Evolutionary conservation across 2,329 filamentous ascomycete species (phyloP).

Genomic region (Elsinoe necatrix): DNA sequence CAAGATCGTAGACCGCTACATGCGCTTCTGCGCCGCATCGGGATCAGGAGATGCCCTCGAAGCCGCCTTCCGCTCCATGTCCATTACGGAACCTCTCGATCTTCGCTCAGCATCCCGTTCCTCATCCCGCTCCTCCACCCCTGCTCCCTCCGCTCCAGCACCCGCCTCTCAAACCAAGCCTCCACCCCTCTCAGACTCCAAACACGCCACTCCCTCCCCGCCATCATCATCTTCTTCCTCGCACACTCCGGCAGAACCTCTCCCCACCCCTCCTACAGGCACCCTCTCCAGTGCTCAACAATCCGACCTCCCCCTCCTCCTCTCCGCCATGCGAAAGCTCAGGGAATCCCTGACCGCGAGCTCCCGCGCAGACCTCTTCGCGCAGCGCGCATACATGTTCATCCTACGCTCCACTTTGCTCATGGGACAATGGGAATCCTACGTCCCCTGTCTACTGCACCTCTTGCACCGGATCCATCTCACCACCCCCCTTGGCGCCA

Average conservation of each 20-base stretch:
- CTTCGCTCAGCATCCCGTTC: not conserved
- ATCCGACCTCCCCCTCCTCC: conserved; percentile 59
- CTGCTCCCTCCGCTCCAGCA: not conserved
- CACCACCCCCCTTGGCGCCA: conserved; percentile 53
- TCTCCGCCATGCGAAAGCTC: conserved; percentile 82
- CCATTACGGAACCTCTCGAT: conserved; percentile 25
- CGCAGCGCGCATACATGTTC: conserved; percentile 85
- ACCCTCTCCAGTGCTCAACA: conserved; percentile 16
- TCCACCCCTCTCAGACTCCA: conserved; percentile 16
- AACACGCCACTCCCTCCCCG: conserved; percentile 2
- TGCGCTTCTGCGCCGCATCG: conserved; percentile 74
- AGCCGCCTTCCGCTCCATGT: conserved; percentile 62
- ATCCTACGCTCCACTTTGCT: conserved; percentile 78
- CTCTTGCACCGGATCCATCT: conserved; percentile 65
- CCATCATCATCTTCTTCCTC: not conserved
- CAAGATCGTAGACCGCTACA: conserved; percentile 79
- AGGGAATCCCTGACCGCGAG: conserved; percentile 81
- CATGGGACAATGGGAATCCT: conserved; percentile 74
- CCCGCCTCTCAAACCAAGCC: not conserved
- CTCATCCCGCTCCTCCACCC: not conserved
- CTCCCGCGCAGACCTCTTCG: conserved; percentile 67
- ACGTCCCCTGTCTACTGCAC: conserved; percentile 77
- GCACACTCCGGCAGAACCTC: not conserved
- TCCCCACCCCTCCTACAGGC: conserved; percentile 16
- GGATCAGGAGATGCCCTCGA: conserved; percentile 65